Base-by-base conservation (phyloP, 2,329 filamentous ascomycete genomes). In the Coniochaeta pulveracea region DNA sequence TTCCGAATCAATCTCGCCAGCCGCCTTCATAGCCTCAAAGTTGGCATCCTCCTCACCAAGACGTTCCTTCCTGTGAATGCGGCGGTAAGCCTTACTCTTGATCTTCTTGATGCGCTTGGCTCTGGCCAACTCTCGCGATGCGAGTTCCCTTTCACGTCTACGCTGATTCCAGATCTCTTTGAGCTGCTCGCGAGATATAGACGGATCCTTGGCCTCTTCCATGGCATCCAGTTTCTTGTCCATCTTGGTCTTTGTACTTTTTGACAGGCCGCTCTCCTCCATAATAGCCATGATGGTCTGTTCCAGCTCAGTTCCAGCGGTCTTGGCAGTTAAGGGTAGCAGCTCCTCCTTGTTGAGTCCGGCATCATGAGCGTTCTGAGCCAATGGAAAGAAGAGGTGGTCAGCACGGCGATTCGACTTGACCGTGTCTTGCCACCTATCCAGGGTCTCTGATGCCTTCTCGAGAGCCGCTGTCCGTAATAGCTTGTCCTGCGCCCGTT, bases 81-180 rank as follows among this genome's bases (percentile, higher is more conserved):
- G 80, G 35, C 89, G 83, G 53, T 93, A 98, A 1, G 86, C 75
- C 56, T 95, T 98, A 53, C 84, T 93, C 68, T 98, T 98, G 62
- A 98, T 98, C 65, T 96, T 96, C 63, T 95, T 94, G 59, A 98
- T 85, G 16, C 91, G 80, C 59, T 88, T 93, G 6, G 86, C 75
- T 36, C 86, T 80, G 26, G 86, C 79, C 49, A 93, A 81, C 57
- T 96, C 89, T 9, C 88, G 73, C 47, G 93, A 94, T 43, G 89
- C 70, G 6, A 94, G 61, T 47, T 96, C 89, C 44, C 91, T 72
- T 41, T 84, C 77, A 53, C 77, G 78, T 10, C 91, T 78, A 36
- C 89, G 70, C 49, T 88, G 76, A 30, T 79, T 76, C 36, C 79
- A 69, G 16, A 84, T 69, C 30, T 79, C 80, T 51, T 79, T 72